Percentiles rank a stretch among this genome's conserved stretches.
Evolutionary conservation across 2,329 filamentous ascomycete genomes (phyloP).

Genomic region (Calonectria pteridis): DNA sequence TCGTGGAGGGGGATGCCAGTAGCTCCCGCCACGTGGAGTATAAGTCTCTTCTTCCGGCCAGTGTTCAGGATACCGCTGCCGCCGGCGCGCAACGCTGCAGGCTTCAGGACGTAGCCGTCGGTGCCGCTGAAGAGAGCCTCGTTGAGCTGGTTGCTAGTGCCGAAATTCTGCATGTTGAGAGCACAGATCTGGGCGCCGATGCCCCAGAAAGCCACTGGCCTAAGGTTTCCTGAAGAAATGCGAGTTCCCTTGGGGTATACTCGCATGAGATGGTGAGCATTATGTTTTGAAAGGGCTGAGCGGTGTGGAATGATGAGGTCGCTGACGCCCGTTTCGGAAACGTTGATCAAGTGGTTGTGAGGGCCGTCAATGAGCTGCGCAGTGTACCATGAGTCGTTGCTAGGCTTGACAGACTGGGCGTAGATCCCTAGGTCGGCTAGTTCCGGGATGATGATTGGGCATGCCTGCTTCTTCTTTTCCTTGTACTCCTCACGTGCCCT

Average conservation of each 20-base stretch:
- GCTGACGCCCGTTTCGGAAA: conserved; percentile 72
- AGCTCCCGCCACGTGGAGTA: conserved; percentile 72
- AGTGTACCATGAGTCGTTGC: conserved; percentile 75
- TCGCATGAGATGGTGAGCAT: conserved; percentile 75
- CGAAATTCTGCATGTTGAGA: conserved; percentile 78
- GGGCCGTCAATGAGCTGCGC: conserved; percentile 65
- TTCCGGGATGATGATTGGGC: conserved; percentile 70
- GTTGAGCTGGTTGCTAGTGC: conserved; percentile 75
- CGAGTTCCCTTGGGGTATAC: conserved; percentile 78
- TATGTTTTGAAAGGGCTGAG: conserved; percentile 68
- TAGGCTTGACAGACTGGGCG: conserved; percentile 77
- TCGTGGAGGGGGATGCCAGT: conserved; percentile 69
- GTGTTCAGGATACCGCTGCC: conserved; percentile 64
- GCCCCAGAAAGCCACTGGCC: conserved; percentile 74
- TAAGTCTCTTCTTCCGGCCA: conserved; percentile 62
- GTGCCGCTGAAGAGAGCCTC: conserved; percentile 76
- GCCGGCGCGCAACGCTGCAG: conserved; percentile 67
- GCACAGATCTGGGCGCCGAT: conserved; percentile 77
- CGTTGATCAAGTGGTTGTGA: conserved; percentile 76
- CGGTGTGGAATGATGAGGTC: conserved; percentile 61
- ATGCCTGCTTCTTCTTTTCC: conserved; percentile 62
- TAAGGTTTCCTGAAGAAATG: conserved; percentile 74
- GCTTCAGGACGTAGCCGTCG: conserved; percentile 76
- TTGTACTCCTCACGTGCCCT: conserved; percentile 66
- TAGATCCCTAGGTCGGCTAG: conserved; percentile 76